These are phyloP conservation scores for Periconia digitata DNA, from an alignment of 2,329 filamentous ascomycete genomes.

Conservation along the genomic window DNA sequence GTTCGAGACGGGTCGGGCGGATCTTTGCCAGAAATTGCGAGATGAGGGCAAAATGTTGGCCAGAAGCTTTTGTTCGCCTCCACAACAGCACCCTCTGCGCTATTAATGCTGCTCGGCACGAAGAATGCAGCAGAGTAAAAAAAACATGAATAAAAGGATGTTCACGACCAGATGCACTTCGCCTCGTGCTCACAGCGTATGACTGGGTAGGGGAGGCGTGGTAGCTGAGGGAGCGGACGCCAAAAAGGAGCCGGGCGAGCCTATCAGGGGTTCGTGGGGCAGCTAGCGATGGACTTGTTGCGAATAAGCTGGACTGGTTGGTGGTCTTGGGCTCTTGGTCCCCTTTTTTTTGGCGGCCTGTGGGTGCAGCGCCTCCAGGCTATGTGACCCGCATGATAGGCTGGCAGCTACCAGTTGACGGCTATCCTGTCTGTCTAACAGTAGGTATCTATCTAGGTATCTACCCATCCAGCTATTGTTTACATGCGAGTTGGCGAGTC, in stretches of 20 bases:
- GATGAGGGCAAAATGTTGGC: background rate
- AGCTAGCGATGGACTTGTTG: background rate
- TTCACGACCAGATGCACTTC: conserved; percentile 10
- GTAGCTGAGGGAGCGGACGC: background rate
- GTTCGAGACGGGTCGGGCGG: conserved; percentile 22
- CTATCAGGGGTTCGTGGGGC: background rate
- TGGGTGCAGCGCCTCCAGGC: too few species aligned
- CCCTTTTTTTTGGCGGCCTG: background rate
- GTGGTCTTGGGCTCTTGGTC: too few species aligned
- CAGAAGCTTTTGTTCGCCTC: background rate
- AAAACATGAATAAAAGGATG: background rate
- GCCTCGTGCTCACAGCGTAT: conserved; percentile 10
- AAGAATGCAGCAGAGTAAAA: too few species aligned
- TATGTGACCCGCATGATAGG: too few species aligned
- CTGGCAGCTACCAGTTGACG: too few species aligned
- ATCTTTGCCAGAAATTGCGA: conserved; percentile 7
- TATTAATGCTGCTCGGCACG: too few species aligned
- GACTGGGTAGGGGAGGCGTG: background rate
- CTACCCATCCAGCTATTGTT: too few species aligned
- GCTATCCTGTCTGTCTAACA: too few species aligned
- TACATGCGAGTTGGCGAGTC: too few species aligned
- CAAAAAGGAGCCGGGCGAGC: background rate
- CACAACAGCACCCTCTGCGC: background rate
- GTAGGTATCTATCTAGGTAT: too few species aligned
- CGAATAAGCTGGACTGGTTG: too few species aligned